Evolutionary conservation across 495 filamentous ascomycete genomes (phyloP), one percentile per base, ranked within the genome.

Genomic region (Penicillium atrosanguineum): DNA sequence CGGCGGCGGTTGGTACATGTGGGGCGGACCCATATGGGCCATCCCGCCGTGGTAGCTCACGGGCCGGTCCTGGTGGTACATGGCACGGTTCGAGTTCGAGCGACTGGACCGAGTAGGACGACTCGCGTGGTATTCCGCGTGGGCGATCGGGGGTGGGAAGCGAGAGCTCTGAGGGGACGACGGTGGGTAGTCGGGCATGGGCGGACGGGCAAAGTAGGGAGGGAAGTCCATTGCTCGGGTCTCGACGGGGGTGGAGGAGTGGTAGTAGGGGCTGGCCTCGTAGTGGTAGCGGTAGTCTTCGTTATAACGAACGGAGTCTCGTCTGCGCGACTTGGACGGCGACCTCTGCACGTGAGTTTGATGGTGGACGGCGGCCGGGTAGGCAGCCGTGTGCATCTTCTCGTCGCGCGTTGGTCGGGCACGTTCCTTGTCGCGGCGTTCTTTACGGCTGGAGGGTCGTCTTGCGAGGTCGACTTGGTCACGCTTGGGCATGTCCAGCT

Each of bases 41-140:
- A 69, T 66, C 15, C 65, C 39, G 5, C 41, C 75, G 57, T 80
- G 76, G 50, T 69, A 73, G 49, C 77, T 79, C 53, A 74, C 55
- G 16, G 76, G 74, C 48, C 76, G 67, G 42, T 61, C 63, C 50
- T 58, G 63, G 44, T 67, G 26, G 57, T 78, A 68, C 48, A 72
- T 69, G 14, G 61, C 25, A 49, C 74, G 62, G 48, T 73, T 70
- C 7, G 70, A 61, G 45, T 66, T 59, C 23, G 70, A 71, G 19
- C 72, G 71, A 44, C 53, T 48, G 31, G 52, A 26, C 16, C 71
- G 66, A 50, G 50, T 59, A 7, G 50, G 60, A 31, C 62, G 71
- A 46, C 51, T 61, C 40, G 60, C 26, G 68, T 68, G 49, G 21
- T 50, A 57, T 49, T 70, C 65, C 26, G 65, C 59, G 39, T 64